Evolutionary conservation across 2,329 filamentous ascomycete genomes (phyloP), one percentile per base, ranked within the genome.

Genomic region (Colletotrichum incanum): DNA sequence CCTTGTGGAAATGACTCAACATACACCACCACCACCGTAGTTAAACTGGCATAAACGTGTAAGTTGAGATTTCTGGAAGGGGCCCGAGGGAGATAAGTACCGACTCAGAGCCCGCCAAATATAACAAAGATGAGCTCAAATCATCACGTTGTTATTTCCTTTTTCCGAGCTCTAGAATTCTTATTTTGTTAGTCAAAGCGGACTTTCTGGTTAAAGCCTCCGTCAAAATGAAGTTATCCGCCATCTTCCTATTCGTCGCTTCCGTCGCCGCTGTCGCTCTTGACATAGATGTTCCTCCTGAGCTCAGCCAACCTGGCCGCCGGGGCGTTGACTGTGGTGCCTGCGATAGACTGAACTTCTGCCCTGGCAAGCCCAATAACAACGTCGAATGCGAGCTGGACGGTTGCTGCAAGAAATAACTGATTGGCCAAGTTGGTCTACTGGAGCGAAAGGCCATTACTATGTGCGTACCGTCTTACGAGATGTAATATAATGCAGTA

Each of bases 361-460:
- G 68, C 50, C 68, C 68, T 1, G 68, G 68, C 20, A 52, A 52
- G 68, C 68, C 68, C 3, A 62, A 67, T 3, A 71, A 71, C 58
- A 71, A 71, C 52, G 58, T 41, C 2, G 68, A 71, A 43, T 71
- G 68, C 50, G 68, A 68, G n/a, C 23, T 71, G 9, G 65, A 71
- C 26, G 64, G 65, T 20, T 71, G 68, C 64, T 71, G 68, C 43
- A 52, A 39, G 26, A 63, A 58, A 9, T 67, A 67, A 50, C 7
- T 11, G 2, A 37, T 37, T 11, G 11, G 34, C 3, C 11, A 8
- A 11, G 34, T 37, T 37, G 9, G 2, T 8, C 34, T 37, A 9
- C 34, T 37, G 11, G 34, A 37, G 34, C 8, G 9, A 37, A 37
- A 37, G 34, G 34, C 34, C 34, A 11, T 2, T 11, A 37, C 7